Conservation (phyloP, 2,329 filamentous ascomycete species). For the Fusarium sp. region DNA sequence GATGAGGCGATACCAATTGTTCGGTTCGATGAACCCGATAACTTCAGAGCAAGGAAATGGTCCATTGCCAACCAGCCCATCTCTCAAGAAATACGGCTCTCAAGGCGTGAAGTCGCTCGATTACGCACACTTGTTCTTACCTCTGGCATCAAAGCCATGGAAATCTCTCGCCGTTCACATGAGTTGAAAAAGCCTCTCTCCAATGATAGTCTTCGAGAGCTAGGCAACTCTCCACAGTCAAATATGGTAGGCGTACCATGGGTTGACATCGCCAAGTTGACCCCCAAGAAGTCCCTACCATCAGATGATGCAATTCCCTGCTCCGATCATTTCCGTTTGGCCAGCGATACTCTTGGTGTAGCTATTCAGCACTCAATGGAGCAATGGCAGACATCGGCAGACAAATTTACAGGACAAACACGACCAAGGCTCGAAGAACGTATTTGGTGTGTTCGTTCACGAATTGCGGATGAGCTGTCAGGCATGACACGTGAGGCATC, state of each 20-base stretch:
- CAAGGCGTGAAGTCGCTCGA: constrained; percentile 81
- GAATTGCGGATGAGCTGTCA: constrained; percentile 64
- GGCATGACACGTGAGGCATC: constrained; percentile 73
- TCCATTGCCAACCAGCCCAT: constrained; percentile 60
- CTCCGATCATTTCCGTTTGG: constrained; percentile 61
- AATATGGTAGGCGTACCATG: constrained; percentile 49
- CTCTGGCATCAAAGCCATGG: constrained; percentile 89
- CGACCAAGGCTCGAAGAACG: constrained; percentile 63
- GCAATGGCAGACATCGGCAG: constrained; percentile 68
- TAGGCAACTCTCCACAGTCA: constrained; percentile 39
- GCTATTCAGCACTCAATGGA: constrained; percentile 61
- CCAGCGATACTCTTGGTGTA: constrained; percentile 62
- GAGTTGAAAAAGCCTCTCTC: constrained; percentile 54
- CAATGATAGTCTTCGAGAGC: constrained; percentile 27
- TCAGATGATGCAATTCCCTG: constrained; percentile 53
- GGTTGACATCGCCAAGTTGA: constrained; percentile 58
- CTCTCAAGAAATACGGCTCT: constrained; percentile 56
- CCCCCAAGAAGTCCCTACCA: constrained; percentile 49
- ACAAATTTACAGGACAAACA: constrained; percentile 67
- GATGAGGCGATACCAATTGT: constrained; percentile 49
- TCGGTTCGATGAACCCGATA: constrained; percentile 38
- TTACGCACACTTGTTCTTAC: constrained; percentile 80
- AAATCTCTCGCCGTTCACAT: constrained; percentile 76
- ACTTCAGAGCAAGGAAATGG: constrained; percentile 58
- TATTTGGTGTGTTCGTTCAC: constrained; percentile 60